These are phyloP conservation scores for Ustilago esculenta DNA, from an alignment of 1,284 basidiomycete species.

Conservation along the genomic window DNA sequence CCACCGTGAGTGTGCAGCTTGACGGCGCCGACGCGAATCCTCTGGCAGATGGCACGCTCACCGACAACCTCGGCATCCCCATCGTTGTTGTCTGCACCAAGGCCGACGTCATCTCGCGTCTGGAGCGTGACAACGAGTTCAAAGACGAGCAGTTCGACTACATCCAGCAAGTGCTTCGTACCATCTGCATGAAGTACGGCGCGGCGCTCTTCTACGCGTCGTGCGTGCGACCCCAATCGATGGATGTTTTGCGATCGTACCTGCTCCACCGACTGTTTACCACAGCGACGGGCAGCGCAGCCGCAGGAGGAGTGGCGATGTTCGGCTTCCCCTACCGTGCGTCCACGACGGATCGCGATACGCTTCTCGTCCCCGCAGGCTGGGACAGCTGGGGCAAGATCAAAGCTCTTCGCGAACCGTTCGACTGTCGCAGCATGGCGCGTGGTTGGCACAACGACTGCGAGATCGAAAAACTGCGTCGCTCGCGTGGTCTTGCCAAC, in stretches of 20 bases:
- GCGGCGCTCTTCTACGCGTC: slow-evolving; percentile 92
- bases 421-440: slow-evolving; percentile 82
- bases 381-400: slow-evolving; percentile 99
- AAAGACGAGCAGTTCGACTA: slow-evolving; percentile 93
- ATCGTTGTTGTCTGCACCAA: slow-evolving; percentile 89
- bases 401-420: slow-evolving; percentile 85
- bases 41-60: slow-evolving; percentile 48
- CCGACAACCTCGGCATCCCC: slow-evolving; percentile 76
- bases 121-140: slow-evolving; percentile 67
- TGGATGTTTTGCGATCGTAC: slow-evolving; percentile 84
- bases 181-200: slow-evolving; percentile 91
- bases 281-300: slow-evolving; percentile 11
- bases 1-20: slow-evolving; percentile 69
- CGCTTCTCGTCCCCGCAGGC: slow-evolving; percentile 88
- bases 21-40: slow-evolving; percentile 62
- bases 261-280: slow-evolving; percentile 85
- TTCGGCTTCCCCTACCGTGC: slow-evolving; percentile 88
- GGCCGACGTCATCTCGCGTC: slow-evolving; percentile 65
- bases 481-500: slow-evolving; percentile 19
- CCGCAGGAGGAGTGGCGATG: slow-evolving; percentile 72
- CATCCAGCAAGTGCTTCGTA: slow-evolving; percentile 90
- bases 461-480: slow-evolving; percentile 41
- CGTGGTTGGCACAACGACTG: slow-evolving; percentile 73
- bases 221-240: slow-evolving; percentile 77
- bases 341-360: slow-evolving; percentile 90